Evolutionary conservation across 2,329 filamentous ascomycete species (phyloP), one percentile per base, ranked within the genome.

Genomic region (Cladosporium velox): DNA sequence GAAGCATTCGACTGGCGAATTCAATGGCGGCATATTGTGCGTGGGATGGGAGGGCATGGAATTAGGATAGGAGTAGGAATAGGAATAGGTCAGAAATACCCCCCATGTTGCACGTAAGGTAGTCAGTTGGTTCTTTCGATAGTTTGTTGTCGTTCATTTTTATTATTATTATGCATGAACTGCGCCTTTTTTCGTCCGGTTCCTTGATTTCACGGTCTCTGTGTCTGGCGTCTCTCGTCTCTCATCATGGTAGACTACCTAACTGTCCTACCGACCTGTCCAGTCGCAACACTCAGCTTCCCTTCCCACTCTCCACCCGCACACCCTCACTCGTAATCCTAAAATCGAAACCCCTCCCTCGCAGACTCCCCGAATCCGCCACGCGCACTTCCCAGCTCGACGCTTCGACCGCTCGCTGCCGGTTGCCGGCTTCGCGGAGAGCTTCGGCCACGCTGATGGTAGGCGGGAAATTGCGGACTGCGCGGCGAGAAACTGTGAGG

Each of bases 391-490:
- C 34, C 55, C 55, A 58, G 4, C 8, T 18, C 12, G 55, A 35
- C 6, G 55, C 55, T 12, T 58, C 55, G 34, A 41, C 34, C 12
- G 55, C 55, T 26, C 34, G 32, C 34, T 58, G 55, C 21, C 55
- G 55, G 15, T 58, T 12, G n/a, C 34, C 34, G 12, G 55, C 55
- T 58, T 82, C 79, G 15, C 66, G 68, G 63, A 74, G 69, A 1
- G 78, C 79, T 64, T 81, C 77, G 58, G 78, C 74, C 0, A 78
- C 68, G 68, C 77, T 79, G 26, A 80, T 73, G 10, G 72, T 77
- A 5, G 74, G 67, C 10, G 75, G 74, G 65, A 83, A 80, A 49
- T 74, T 76, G 7, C 74, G 38, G 4, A 80, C 76, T 2, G 72
- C 70, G 0, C 75, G 71, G 12, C 78, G 70, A 14, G 73, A 65